A percentile compares a stretch with the other conserved stretches of the same genome.
Conservation (phyloP, 805 yeast species). For the Saturnispora sanitii region DNA sequence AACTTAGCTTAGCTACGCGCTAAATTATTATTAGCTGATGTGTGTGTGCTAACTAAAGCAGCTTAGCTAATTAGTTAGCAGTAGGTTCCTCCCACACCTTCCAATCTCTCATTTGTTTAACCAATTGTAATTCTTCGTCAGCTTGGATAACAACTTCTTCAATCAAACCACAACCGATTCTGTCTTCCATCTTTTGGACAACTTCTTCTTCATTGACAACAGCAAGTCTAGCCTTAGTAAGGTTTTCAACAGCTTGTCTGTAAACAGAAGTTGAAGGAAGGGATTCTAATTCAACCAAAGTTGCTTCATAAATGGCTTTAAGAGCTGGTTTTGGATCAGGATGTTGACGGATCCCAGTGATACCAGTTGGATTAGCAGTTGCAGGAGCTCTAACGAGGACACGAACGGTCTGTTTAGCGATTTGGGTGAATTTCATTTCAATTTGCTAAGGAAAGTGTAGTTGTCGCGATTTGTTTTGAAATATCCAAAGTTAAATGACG, state of each 20-base stretch:
- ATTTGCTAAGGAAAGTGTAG: background rate
- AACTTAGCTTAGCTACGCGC: no score
- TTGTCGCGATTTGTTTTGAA: background rate
- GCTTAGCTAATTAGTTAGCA: no score
- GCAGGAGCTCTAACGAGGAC: constrained; percentile 43
- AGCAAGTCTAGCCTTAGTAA: constrained; percentile 59
- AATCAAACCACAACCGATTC: constrained; percentile 74
- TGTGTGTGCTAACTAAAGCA: no score
- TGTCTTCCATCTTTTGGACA: constrained; percentile 54
- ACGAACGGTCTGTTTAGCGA: constrained; percentile 32
- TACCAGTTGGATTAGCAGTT: constrained; percentile 67
- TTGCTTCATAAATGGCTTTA: constrained; percentile 57
- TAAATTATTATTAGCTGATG: no score
- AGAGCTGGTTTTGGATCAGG: constrained; percentile 80
- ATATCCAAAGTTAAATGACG: background rate
- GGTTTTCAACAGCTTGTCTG: constrained; percentile 60
- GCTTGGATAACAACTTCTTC: constrained; percentile 82
- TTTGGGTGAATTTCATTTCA: constrained; percentile 27
- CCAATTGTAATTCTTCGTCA: constrained; percentile 63
- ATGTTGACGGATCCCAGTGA: constrained; percentile 69
- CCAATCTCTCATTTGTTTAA: constrained; percentile 57
- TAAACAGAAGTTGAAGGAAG: constrained; percentile 70
- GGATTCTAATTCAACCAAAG: constrained; percentile 48
- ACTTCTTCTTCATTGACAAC: constrained; percentile 57
- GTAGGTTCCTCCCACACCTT: constrained; percentile 55